Evolutionary conservation across 345 rosid genomes (phyloP).

Genomic region (Syzygium aromaticum): DNA sequence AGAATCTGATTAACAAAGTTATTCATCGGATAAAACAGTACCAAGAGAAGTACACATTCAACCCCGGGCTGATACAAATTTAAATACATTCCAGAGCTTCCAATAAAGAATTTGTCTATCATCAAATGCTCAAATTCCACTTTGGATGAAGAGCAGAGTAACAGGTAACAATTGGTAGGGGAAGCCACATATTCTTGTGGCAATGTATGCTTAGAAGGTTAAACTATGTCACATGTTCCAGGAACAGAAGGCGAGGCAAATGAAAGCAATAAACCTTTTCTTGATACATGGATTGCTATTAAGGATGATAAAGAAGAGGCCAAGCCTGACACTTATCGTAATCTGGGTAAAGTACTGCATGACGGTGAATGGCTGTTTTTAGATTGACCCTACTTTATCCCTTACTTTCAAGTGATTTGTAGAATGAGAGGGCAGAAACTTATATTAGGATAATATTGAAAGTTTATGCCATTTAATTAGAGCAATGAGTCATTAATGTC

Average conservation of each 20-base stretch:
- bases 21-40: neutral
- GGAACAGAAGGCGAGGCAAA: conserved; percentile 12
- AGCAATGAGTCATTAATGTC: neutral
- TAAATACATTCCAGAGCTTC: conserved; percentile 2
- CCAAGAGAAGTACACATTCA: neutral
- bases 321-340: neutral
- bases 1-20: neutral
- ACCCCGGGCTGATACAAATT: neutral
- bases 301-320: conserved; percentile 5
- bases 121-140: conserved; percentile 6
- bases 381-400: no score
- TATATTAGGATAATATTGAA: no score
- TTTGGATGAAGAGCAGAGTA: conserved; percentile 13
- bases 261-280: conserved; percentile 14
- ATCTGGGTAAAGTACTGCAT: conserved; percentile 9
- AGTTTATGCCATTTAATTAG: neutral
- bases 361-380: neutral
- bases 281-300: conserved; percentile 9
- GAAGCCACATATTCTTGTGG: neutral
- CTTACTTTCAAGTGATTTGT: no score
- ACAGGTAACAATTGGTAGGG: neutral
- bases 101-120: conserved; percentile 8
- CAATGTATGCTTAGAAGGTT: neutral
- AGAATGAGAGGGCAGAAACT: no score
- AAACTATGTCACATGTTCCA: neutral